phyloP scores from a whole-genome alignment of 345 rosid species.

The Gossypium thurberi region DNA sequence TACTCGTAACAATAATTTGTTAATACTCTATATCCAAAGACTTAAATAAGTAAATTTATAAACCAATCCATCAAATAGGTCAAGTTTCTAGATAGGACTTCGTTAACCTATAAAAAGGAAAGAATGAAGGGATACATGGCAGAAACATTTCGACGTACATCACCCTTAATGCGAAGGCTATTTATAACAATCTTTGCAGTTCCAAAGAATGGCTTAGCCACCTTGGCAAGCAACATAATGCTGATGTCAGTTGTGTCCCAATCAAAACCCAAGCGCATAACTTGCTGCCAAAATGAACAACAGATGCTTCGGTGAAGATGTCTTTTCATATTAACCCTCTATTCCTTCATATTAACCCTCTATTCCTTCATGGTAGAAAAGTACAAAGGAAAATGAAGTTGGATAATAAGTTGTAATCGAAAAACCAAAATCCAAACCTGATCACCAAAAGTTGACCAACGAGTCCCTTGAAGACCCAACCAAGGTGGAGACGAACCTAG shows the following conservation, averaged over 20 bases:
- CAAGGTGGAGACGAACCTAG: conserved; percentile 71
- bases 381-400: neutral
- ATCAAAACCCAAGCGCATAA: conserved; percentile 68
- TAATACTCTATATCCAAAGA: neutral
- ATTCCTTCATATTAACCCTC: neutral
- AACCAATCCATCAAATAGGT: neutral
- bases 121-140: neutral
- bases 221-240: conserved; percentile 76
- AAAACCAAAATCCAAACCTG: conserved; percentile 51
- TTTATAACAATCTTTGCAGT: conserved; percentile 84
- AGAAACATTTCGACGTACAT: conserved; percentile 45
- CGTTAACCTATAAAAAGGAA: neutral
- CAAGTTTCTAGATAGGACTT: neutral
- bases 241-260: conserved; percentile 87
- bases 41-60: neutral
- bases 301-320: too few species aligned
- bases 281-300: conserved; percentile 39
- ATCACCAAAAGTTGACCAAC: conserved; percentile 76
- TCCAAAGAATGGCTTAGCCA: conserved; percentile 79
- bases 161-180: conserved; percentile 92
- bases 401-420: neutral
- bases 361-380: neutral
- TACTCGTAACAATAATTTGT: neutral
- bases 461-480: conserved; percentile 73
- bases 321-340: neutral